phyloP scores from a whole-genome alignment of 2,329 filamentous ascomycete species.

The Botrytis fragariae region DNA sequence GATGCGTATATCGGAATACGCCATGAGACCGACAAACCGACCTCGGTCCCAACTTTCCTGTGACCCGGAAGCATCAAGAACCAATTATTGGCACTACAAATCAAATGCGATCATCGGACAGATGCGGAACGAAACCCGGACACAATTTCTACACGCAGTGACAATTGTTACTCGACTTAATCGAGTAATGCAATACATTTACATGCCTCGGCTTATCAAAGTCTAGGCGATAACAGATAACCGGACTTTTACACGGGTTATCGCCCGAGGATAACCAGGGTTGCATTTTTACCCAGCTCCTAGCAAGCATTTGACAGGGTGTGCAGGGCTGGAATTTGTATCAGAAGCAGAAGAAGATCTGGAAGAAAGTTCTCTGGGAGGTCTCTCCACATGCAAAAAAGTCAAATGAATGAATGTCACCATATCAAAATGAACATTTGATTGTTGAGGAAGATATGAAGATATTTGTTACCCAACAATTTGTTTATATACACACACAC shows the following conservation, averaged over 20 bases:
- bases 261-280: conserved; percentile 6
- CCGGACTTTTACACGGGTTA: not conserved
- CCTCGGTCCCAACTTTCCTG: conserved; percentile 1
- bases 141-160: not conserved
- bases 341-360: not conserved
- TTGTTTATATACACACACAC: not conserved
- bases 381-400: conserved; percentile 5
- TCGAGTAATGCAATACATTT: conserved; percentile 5
- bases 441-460: not conserved
- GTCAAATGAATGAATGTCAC: not conserved
- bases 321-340: not conserved
- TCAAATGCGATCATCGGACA: not conserved
- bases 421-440: not conserved
- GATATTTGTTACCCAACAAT: not conserved
- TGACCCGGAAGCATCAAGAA: not conserved
- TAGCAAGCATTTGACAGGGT: not conserved
- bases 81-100: not conserved
- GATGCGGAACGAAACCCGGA: not conserved
- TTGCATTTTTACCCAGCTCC: not conserved
- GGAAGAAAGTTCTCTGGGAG: not conserved
- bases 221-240: conserved; percentile 20
- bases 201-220: conserved; percentile 10
- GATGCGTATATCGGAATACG: not conserved
- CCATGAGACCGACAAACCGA: not conserved
- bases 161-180: not conserved